Conservation (phyloP, 1,284 basidiomycete genomes). For the Vanrija pseudolonga region DNA sequence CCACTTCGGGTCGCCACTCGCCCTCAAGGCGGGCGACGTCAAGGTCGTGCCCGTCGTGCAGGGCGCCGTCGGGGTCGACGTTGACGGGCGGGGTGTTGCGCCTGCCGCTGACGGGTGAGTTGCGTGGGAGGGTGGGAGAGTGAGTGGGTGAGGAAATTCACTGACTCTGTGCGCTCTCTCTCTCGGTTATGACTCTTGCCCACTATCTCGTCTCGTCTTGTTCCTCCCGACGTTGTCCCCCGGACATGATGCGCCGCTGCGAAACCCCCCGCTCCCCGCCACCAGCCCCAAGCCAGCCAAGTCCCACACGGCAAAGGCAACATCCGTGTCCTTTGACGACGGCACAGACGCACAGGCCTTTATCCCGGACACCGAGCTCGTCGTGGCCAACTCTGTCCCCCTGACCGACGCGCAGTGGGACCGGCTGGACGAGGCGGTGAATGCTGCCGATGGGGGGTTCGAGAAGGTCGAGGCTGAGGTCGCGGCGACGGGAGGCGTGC, state of each 20-base stretch:
- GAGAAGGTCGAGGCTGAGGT: conserved; percentile 12
- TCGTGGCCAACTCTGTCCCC: conserved; percentile 32
- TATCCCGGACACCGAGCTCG: conserved; percentile 33
- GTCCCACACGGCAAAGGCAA: neutral
- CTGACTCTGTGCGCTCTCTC: no score
- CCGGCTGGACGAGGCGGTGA: conserved; percentile 66
- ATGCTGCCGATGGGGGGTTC: conserved; percentile 37
- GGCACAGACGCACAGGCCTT: neutral
- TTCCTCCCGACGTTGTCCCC: neutral
- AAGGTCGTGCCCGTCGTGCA: conserved; percentile 3
- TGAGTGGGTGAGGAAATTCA: no score
- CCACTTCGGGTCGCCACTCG: conserved; percentile 12
- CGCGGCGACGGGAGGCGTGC: conserved; percentile 46
- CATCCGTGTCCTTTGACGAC: neutral
- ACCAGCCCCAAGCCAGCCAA: neutral
- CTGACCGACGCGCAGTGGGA: conserved; percentile 61
- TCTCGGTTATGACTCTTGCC: neutral
- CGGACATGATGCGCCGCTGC: no score
- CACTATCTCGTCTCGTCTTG: no score
- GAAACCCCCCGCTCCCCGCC: neutral
- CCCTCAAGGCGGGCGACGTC: neutral
- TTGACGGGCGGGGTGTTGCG: neutral
- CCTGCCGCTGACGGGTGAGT: neutral
- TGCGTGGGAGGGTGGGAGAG: neutral
- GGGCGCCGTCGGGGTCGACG: conserved; percentile 4